A percentile compares a stretch with the other conserved stretches of the same genome.
Evolutionary conservation across 345 rosid genomes (phyloP).

Genomic region (Ceriops tagal): DNA sequence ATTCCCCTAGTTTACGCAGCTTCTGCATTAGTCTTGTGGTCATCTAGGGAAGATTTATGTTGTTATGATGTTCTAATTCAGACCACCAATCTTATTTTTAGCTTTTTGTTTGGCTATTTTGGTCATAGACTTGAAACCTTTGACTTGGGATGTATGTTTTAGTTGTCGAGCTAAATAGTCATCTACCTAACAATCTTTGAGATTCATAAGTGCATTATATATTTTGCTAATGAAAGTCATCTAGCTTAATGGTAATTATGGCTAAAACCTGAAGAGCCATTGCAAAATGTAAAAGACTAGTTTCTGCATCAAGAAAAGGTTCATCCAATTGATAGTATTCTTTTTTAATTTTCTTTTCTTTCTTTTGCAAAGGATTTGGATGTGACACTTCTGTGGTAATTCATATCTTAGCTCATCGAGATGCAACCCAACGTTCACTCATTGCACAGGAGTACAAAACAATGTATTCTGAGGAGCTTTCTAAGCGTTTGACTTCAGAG

Average conservation of each 20-base stretch:
- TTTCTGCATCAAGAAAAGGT: not conserved
- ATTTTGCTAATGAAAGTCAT: not conserved
- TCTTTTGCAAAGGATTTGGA: constrained; percentile 44
- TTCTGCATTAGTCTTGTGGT: too few relatives aligned
- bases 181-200: not conserved
- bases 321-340: not conserved
- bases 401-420: constrained; percentile 63
- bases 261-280: not conserved
- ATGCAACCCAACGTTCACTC: constrained; percentile 48
- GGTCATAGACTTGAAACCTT: too few relatives aligned
- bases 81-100: too few relatives aligned
- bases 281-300: not conserved
- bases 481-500: constrained; percentile 52
- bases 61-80: too few relatives aligned
- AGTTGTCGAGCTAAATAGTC: too few relatives aligned
- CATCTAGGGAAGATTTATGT: too few relatives aligned
- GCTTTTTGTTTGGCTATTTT: too few relatives aligned
- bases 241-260: not conserved
- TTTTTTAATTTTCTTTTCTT: not conserved
- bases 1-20: too few relatives aligned
- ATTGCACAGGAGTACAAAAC: constrained; percentile 53
- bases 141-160: too few relatives aligned
- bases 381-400: constrained; percentile 50
- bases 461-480: constrained; percentile 43
- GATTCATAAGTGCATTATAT: not conserved